Evolutionary conservation across 1,139 yeast genomes (phyloP).

Genomic region (Debaryomyces coudertii): DNA sequence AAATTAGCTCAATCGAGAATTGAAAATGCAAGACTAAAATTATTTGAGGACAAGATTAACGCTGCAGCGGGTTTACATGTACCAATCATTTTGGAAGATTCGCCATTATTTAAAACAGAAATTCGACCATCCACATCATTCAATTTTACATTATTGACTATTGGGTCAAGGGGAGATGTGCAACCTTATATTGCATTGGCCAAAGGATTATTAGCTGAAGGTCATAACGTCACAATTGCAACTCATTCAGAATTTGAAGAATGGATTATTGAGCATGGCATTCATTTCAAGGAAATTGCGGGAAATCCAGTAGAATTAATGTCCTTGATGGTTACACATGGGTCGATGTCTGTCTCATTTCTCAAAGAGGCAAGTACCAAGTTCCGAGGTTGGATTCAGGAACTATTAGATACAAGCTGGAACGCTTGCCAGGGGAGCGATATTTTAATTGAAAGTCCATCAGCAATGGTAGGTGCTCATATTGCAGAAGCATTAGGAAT

Average conservation of each 20-base stretch:
- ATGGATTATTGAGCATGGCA: slow-evolving; percentile 71
- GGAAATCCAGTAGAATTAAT: slow-evolving; percentile 93
- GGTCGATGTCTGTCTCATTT: slow-evolving; percentile 81
- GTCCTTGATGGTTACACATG: slow-evolving; percentile 91
- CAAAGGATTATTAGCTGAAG: slow-evolving; percentile 73
- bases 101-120: slow-evolving; percentile 57
- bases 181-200: slow-evolving; percentile 95
- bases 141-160: slow-evolving; percentile 74
- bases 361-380: slow-evolving; percentile 79
- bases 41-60: slow-evolving; percentile 64
- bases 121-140: slow-evolving; percentile 56
- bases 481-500: slow-evolving; percentile 89
- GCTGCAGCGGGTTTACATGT: slow-evolving; percentile 63
- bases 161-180: slow-evolving; percentile 95
- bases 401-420: slow-evolving; percentile 75
- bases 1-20: slow-evolving; percentile 28
- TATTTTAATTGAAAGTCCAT: slow-evolving; percentile 86
- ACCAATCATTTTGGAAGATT: slow-evolving; percentile 68
- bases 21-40: slow-evolving; percentile 55
- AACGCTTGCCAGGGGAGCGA: slow-evolving; percentile 83
- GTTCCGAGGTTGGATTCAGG: slow-evolving; percentile 80
- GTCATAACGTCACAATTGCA: slow-evolving; percentile 81
- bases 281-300: slow-evolving; percentile 74
- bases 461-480: slow-evolving; percentile 94
- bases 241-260: slow-evolving; percentile 80